Base-by-base conservation (phyloP, 1,139 yeast species). In the Candida frijolesensis region DNA sequence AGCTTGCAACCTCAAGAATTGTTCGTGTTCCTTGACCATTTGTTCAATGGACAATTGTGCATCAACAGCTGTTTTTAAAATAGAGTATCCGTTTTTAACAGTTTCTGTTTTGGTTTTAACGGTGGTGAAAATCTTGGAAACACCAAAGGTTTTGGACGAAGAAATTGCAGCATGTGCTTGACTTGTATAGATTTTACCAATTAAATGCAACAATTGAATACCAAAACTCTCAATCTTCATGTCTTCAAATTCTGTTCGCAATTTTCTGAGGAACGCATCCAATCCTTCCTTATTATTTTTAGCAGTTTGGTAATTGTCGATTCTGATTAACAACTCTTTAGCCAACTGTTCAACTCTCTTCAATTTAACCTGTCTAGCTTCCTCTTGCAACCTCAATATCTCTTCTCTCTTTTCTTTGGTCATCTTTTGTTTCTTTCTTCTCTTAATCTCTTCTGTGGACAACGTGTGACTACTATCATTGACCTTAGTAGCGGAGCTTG, bases 171-270 rank as follows among this genome's bases (percentile, higher is more conserved):
- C 79, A 50, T 63, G 60, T 3, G 90, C 87, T 61, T 85, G 86
- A 33, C 78, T 73, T 44, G 74, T 73, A 63, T 88, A 88, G 12
- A 85, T 79, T 54, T 80, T 81, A 12, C 92, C 91, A 55, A 87
- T 83, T 44, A 82, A 65, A 56, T 77, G 81, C 51, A 76, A 66
- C 45, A 77, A 63, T 56, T 76, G 79, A 46, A 77, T 66, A 16
- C 82, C 82, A 57, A 77, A 77, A 59, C 79, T 74, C 60, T 77
- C 82, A 44, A 71, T 68, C 54, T 76, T 76, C 63, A 76, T 64
- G 54, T 76, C 83, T 59, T 87, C 92, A 54, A 87, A 79, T 60
- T 87, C 94, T 50, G 71, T 71, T 15, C 69, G 64, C 22, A 87
- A 66, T 52, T 79, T 78, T 4, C 57, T 51, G 39, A 54, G 66